Conservation (phyloP, 2,329 filamentous ascomycete species). For the Thermomyces lanuginosus region DNA sequence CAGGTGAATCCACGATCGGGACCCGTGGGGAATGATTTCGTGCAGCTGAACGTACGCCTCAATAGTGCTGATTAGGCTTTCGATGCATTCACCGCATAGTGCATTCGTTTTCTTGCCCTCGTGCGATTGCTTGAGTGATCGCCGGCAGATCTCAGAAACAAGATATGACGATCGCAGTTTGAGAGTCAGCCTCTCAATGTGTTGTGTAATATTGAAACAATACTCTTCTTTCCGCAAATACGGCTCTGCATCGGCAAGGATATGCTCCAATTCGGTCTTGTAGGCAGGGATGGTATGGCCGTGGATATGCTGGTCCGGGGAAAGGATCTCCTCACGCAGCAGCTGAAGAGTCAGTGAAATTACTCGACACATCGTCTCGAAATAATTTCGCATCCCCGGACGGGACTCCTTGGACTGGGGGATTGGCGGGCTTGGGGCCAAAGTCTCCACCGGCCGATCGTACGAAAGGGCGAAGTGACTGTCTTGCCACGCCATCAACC, state of each 20-base stretch:
- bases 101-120: constrained; percentile 19
- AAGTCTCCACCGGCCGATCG: constrained; percentile 41
- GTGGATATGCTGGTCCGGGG: constrained; percentile 35
- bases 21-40: constrained; percentile 24
- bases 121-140: constrained; percentile 37
- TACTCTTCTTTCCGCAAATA: constrained; percentile 38
- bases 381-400: constrained; percentile 38
- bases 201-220: constrained; percentile 30
- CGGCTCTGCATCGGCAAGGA: constrained; percentile 41
- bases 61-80: constrained; percentile 39
- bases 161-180: constrained; percentile 48
- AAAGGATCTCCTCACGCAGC: constrained; percentile 39
- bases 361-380: constrained; percentile 42
- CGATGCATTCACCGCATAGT: constrained; percentile 39
- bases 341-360: constrained; percentile 40
- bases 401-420: constrained; percentile 32
- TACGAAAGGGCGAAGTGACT: constrained; percentile 47
- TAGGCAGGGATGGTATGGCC: constrained; percentile 39
- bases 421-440: constrained; percentile 35
- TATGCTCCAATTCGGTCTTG: constrained; percentile 39
- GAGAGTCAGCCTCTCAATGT: constrained; percentile 43
- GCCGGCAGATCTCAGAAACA: constrained; percentile 45
- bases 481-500: constrained; percentile 50
- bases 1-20: constrained; percentile 31
- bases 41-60: constrained; percentile 45